These are phyloP conservation scores for Aaosphaeria arxii DNA, from an alignment of 2,329 filamentous ascomycete species.

Conservation along the genomic window DNA sequence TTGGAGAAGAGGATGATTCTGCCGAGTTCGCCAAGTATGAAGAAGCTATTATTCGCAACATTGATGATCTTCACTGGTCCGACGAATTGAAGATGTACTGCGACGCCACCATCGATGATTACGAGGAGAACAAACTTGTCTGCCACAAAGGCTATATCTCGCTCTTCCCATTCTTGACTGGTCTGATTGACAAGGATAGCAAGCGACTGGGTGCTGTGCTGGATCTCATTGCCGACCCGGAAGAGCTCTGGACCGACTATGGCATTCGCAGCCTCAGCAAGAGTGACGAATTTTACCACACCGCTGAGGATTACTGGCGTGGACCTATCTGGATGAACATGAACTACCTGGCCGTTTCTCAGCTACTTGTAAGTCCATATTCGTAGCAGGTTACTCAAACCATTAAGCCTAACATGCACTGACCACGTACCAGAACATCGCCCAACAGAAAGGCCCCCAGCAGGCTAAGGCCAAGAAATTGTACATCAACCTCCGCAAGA, in stretches of 20 bases:
- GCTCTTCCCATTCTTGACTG: constrained; percentile 86
- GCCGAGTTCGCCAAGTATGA: constrained; percentile 69
- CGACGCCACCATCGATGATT: constrained; percentile 92
- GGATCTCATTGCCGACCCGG: constrained; percentile 73
- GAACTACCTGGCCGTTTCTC: constrained; percentile 81
- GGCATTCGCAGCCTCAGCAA: constrained; percentile 90
- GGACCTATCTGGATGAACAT: constrained; percentile 95
- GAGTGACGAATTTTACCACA: constrained; percentile 78
- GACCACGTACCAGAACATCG: constrained; percentile 54
- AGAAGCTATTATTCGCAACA: constrained; percentile 76
- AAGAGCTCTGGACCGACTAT: constrained; percentile 84
- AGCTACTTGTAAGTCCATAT: constrained; percentile 58
- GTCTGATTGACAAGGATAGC: constrained; percentile 71
- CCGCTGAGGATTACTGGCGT: constrained; percentile 95
- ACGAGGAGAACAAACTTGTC: constrained; percentile 82
- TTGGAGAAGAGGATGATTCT: constrained; percentile 75
- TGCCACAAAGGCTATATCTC: constrained; percentile 98
- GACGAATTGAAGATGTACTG: constrained; percentile 79
- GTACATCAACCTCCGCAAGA: constrained; percentile 74
- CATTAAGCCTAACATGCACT: constrained; percentile 6
- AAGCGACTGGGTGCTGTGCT: constrained; percentile 71
- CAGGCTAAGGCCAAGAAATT: constrained; percentile 67
- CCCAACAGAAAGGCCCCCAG: constrained; percentile 59
- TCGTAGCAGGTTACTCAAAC: constrained; percentile 10
- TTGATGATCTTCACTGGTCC: constrained; percentile 93